A percentile compares a stretch with the other conserved stretches of the same genome.
phyloP scores from a whole-genome alignment of 2,329 filamentous ascomycete species.

The Colletotrichum orchidophilum region DNA sequence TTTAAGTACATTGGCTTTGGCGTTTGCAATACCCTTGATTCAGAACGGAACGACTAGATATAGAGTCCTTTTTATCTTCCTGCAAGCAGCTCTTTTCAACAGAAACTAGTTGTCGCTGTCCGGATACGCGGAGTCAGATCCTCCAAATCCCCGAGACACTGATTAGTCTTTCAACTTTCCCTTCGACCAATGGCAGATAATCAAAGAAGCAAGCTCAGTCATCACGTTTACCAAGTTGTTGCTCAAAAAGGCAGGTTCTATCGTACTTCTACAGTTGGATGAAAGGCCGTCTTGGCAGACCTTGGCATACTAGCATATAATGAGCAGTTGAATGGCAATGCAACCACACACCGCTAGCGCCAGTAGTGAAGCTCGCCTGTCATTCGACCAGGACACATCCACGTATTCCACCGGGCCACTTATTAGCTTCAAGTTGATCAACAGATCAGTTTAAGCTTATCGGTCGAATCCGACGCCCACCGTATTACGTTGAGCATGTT shows the following conservation, averaged over 20 bases:
- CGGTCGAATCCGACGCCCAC: background rate
- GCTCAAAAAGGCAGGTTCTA: constrained; percentile 20
- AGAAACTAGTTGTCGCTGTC: background rate
- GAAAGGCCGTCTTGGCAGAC: constrained; percentile 13
- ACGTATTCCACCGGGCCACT: background rate
- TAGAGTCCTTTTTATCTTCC: background rate
- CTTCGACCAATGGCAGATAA: background rate
- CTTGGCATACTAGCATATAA: constrained; percentile 15
- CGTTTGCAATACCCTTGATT: background rate
- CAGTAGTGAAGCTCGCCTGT: constrained; percentile 1
- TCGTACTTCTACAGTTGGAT: constrained; percentile 16
- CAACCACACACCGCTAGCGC: constrained; percentile 11
- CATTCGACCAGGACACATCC: constrained; percentile 15
- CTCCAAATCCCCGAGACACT: background rate
- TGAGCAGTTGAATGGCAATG: background rate
- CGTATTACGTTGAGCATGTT: background rate
- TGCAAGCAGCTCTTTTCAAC: background rate
- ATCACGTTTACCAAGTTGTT: background rate
- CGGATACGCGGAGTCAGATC: background rate
- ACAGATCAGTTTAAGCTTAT: background rate
- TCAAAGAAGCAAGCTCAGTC: background rate
- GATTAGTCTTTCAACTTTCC: background rate
- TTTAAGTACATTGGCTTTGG: background rate
- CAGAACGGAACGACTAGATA: background rate
- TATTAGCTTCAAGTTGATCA: background rate